Percentiles rank a stretch among this genome's conserved stretches.
phyloP scores from a whole-genome alignment of 176 grass and related monocot species.

The Miscanthus lutarioriparius region DNA sequence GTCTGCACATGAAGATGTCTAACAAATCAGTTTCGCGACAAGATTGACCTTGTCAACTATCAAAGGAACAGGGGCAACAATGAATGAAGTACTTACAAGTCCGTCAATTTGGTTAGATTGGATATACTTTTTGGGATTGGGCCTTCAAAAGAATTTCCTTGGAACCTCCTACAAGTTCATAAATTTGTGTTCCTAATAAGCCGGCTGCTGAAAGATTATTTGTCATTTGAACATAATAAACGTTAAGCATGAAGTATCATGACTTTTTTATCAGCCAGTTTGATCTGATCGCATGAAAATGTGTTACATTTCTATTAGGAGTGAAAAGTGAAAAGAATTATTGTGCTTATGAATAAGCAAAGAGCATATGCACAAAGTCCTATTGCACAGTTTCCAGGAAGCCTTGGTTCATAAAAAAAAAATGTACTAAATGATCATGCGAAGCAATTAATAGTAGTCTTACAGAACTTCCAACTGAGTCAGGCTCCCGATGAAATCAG shows the following conservation, averaged over 20 bases:
- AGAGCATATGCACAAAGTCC: not conserved
- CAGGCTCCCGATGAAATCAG: constrained; percentile 49
- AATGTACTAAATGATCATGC: not conserved
- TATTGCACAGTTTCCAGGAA: not conserved
- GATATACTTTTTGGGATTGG: constrained; percentile 40
- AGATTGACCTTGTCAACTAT: not conserved
- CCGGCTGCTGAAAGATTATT: not conserved
- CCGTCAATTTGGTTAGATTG: constrained; percentile 14
- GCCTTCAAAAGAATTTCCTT: constrained; percentile 53
- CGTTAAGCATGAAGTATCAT: not conserved
- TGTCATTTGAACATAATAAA: not conserved
- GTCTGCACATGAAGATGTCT: not conserved
- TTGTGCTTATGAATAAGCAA: not conserved
- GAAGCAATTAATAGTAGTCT: not conserved
- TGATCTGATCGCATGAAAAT: not conserved
- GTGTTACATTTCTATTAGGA: not conserved
- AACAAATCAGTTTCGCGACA: not conserved
- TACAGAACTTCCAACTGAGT: constrained; percentile 34
- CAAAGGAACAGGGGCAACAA: not conserved
- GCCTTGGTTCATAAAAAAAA: not conserved
- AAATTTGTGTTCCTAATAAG: not conserved
- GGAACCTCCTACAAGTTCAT: constrained; percentile 24
- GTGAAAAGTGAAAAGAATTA: not conserved
- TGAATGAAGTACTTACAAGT: constrained; percentile 30
- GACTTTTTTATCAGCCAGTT: not conserved